phyloP scores from a whole-genome alignment of 805 yeast genomes.

The Wickerhamiella hasegawae region DNA sequence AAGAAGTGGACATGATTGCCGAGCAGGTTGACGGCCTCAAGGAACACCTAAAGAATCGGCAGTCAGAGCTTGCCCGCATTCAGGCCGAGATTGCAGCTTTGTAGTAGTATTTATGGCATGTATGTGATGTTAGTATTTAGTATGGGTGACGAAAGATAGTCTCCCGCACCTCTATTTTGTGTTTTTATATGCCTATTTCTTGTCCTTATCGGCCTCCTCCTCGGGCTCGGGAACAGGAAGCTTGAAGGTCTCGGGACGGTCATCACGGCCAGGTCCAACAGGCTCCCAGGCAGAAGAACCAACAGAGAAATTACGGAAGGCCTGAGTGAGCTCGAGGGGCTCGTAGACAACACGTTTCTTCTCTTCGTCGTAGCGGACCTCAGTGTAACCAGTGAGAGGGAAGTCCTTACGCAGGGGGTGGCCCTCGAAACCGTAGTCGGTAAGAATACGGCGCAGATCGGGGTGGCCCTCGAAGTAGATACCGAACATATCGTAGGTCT shows the following conservation, averaged over 20 bases:
- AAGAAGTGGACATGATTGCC: constrained; percentile 50
- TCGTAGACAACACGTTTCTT: constrained; percentile 80
- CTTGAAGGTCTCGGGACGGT: constrained; percentile 64
- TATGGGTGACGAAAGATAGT: too few species aligned
- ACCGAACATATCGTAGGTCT: constrained; percentile 76
- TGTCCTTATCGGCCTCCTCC: constrained; percentile 30
- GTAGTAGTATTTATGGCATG: background rate
- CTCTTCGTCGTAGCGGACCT: constrained; percentile 79
- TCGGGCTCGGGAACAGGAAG: constrained; percentile 74
- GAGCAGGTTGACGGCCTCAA: constrained; percentile 62
- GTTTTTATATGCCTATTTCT: constrained; percentile 12
- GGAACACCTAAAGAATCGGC: constrained; percentile 46
- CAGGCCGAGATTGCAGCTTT: constrained; percentile 15
- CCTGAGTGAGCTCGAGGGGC: constrained; percentile 82
- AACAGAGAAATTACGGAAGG: constrained; percentile 78
- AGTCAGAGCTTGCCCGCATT: constrained; percentile 39
- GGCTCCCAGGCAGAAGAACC: constrained; percentile 88
- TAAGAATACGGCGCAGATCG: constrained; percentile 74
- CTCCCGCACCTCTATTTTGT: too few species aligned
- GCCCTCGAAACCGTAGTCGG: constrained; percentile 86
- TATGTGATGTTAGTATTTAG: too few species aligned
- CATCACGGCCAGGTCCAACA: constrained; percentile 74
- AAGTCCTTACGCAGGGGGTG: constrained; percentile 84
- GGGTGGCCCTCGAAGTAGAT: constrained; percentile 81
- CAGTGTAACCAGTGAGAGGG: constrained; percentile 86